These are phyloP conservation scores for Pascua guehoae DNA, from an alignment of 1,284 basidiomycete species.

Conservation along the genomic window DNA sequence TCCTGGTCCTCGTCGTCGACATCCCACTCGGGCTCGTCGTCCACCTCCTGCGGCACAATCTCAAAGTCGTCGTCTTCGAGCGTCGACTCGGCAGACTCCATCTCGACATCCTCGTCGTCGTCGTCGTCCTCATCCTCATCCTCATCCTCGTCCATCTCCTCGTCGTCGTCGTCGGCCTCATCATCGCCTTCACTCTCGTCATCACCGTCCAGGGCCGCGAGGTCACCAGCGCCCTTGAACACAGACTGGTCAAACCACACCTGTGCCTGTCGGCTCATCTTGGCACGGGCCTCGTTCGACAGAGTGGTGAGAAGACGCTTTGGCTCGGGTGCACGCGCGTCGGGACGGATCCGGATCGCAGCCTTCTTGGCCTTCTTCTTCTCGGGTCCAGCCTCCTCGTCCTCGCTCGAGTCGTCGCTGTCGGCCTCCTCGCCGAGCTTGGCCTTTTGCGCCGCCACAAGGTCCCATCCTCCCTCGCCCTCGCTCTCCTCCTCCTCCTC, in stretches of 20 bases:
- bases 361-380: constrained; percentile 16
- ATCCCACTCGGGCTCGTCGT: constrained; percentile 70
- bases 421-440: constrained; percentile 57
- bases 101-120: constrained; percentile 32
- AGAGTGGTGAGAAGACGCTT: constrained; percentile 43
- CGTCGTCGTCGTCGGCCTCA: constrained; percentile 47
- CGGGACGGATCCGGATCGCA: constrained; percentile 11
- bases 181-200: constrained; percentile 53
- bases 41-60: constrained; percentile 63
- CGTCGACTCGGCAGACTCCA: constrained; percentile 29
- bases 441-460: constrained; percentile 62
- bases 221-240: constrained; percentile 70
- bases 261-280: constrained; percentile 55
- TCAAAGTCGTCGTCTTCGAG: constrained; percentile 59
- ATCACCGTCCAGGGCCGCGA: constrained; percentile 54
- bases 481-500: constrained; percentile 57
- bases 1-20: constrained; percentile 74
- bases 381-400: constrained; percentile 29
- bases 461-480: constrained; percentile 69
- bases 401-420: constrained; percentile 39
- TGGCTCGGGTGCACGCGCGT: constrained; percentile 24
- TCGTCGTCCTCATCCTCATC: constrained; percentile 41
- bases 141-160: constrained; percentile 42
- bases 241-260: constrained; percentile 96
- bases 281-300: constrained; percentile 38